A percentile compares a stretch with the other conserved stretches of the same genome.
Conservation (phyloP, 441 rosid genomes). For the Gossypium gossypioides region DNA sequence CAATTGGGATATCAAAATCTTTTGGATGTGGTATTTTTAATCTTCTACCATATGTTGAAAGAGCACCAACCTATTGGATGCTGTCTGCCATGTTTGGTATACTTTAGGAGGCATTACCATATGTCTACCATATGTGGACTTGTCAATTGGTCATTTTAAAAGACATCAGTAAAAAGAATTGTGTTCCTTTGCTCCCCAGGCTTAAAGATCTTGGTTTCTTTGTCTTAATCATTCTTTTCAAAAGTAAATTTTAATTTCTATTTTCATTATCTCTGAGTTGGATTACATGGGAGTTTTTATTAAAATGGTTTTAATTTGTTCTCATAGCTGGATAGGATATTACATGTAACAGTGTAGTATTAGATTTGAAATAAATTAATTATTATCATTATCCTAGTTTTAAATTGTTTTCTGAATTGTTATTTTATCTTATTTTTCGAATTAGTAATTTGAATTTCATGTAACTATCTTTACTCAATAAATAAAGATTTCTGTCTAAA, state of each 20-base stretch:
- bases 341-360: neutral
- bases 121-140: no score
- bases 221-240: neutral
- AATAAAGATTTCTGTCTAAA: no score
- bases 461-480: no score
- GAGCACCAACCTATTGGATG: neutral
- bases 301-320: neutral
- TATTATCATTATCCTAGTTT: no score
- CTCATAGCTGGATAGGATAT: neutral
- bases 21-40: slow-evolving; percentile 3
- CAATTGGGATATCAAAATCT: neutral
- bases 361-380: no score
- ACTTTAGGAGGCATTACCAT: neutral
- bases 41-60: slow-evolving; percentile 6
- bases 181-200: neutral
- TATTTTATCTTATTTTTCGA: no score
- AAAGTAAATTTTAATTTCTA: neutral
- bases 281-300: neutral
- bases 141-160: slow-evolving; percentile 2
- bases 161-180: neutral
- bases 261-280: neutral
- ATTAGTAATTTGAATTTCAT: no score
- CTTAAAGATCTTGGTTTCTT: neutral
- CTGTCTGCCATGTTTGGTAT: slow-evolving; percentile 23
- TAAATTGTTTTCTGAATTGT: no score